Conservation (phyloP, 2,329 filamentous ascomycete genomes). For the Trichoderma sp. region DNA sequence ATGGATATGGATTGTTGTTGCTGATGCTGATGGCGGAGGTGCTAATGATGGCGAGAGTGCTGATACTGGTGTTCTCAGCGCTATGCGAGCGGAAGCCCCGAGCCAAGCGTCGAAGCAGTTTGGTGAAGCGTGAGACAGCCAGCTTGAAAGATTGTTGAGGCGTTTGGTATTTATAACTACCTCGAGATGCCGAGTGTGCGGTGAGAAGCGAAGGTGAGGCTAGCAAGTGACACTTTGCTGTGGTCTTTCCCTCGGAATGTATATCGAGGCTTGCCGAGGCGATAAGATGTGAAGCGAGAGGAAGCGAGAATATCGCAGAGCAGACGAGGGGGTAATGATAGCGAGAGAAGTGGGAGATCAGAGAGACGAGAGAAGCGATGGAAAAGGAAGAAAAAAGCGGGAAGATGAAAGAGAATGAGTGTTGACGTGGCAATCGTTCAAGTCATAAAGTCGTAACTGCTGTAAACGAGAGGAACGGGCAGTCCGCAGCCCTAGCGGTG, state of each 20-base stretch:
- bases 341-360: neutral
- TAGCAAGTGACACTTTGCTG: neutral
- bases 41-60: neutral
- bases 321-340: conserved; percentile 1
- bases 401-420: neutral
- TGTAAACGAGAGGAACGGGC: neutral
- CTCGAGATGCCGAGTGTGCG: no score
- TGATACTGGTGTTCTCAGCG: neutral
- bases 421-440: conserved; percentile 10
- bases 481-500: conserved; percentile 1
- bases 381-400: neutral
- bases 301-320: neutral
- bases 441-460: conserved; percentile 18
- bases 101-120: conserved; percentile 8
- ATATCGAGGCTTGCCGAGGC: neutral
- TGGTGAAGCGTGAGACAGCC: conserved; percentile 3
- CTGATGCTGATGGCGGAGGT: neutral
- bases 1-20: neutral
- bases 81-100: conserved; percentile 7
- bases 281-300: conserved; percentile 10
- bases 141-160: conserved; percentile 5
- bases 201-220: neutral
- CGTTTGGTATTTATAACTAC: neutral
- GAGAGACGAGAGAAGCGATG: neutral
- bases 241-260: conserved; percentile 4